Base-by-base conservation (phyloP, 1,284 basidiomycete genomes). In the Rhodotorula sp. region DNA sequence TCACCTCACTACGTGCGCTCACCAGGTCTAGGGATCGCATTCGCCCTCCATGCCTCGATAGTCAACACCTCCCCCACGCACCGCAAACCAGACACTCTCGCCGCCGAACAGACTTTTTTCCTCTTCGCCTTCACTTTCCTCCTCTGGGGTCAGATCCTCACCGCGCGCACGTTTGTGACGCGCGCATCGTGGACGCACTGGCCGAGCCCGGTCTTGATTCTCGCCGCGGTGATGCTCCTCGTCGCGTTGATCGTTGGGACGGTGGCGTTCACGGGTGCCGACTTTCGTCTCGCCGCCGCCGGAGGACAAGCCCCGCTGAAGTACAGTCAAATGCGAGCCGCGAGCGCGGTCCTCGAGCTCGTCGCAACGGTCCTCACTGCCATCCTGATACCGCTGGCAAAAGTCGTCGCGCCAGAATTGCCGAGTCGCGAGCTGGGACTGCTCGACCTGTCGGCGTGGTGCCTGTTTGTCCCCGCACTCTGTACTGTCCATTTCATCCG, bases 311-410 rank as follows among this genome's bases (percentile, higher is more conserved):
- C 43, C 0, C 64, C 64, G 38, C 12, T 52, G 12, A 34, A 67
- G 38, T 67, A 61, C 55, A 62, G 21, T 5, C 62, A 67, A 47
- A 10, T 67, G 54, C 62, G 69, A 0, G 52, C 68, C 31, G 69
- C 66, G 18, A 62, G 62, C 14, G 66, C 66, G 0, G 18, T 31
- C 0, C 47, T 67, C 28, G 47, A 28, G 38, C 54, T 63, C 19
- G 45, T 56, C 28, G 49, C 23, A 6, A 23, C 49, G 1, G 61
- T 62, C n/a, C 31, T 34, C 21, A 26, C n/a, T 14, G 58, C 69
- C 5, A 19, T 70, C 34, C 52, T 60, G n/a, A 43, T 68, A 1
- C 62, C 69, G 19, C 38, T 70, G 21, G 69, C 66, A 1, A 66
- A 66, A 19, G 49, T 63, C 6, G 50, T 60, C 3, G 60, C 61